These are phyloP conservation scores for Mucor racemosus DNA, from an alignment of 371 early-diverging fungal species.

Conservation along the genomic window DNA sequence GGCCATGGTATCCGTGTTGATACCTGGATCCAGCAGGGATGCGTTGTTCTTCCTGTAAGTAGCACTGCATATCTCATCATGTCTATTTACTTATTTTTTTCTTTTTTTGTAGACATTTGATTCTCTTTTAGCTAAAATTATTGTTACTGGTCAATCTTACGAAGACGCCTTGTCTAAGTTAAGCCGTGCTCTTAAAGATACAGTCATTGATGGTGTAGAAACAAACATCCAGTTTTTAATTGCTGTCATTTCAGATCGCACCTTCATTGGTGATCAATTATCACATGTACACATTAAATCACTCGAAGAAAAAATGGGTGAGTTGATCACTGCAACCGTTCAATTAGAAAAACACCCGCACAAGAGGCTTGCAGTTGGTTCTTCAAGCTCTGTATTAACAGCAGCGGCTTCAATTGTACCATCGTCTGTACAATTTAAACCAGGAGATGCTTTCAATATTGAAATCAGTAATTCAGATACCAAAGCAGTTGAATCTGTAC, in stretches of 20 bases:
- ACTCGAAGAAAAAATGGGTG: conserved; percentile 32
- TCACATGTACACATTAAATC: conserved; percentile 27
- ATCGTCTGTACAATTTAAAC: conserved; percentile 34
- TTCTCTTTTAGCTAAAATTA: conserved; percentile 47
- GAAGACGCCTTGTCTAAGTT: conserved; percentile 37
- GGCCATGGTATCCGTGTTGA: conserved; percentile 50
- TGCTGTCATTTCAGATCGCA: conserved; percentile 25
- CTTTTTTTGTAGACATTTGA: conserved; percentile 37
- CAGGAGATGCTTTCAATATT: conserved; percentile 48
- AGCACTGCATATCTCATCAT: background rate
- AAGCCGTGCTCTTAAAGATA: conserved; percentile 29
- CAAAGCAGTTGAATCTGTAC: conserved; percentile 7
- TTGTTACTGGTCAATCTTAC: conserved; percentile 44
- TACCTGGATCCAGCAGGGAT: conserved; percentile 44
- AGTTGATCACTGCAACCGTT: conserved; percentile 19
- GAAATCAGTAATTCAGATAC: conserved; percentile 21
- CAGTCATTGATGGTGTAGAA: conserved; percentile 36
- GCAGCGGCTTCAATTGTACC: conserved; percentile 6
- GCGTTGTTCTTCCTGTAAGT: conserved; percentile 41
- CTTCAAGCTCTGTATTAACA: background rate
- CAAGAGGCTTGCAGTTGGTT: background rate
- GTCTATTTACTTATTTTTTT: no score
- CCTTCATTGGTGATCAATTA: conserved; percentile 22
- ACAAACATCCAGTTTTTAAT: conserved; percentile 44
- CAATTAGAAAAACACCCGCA: background rate